These are phyloP conservation scores for Glarea lozoyensis DNA, from an alignment of 495 filamentous ascomycete species.

Conservation along the genomic window DNA sequence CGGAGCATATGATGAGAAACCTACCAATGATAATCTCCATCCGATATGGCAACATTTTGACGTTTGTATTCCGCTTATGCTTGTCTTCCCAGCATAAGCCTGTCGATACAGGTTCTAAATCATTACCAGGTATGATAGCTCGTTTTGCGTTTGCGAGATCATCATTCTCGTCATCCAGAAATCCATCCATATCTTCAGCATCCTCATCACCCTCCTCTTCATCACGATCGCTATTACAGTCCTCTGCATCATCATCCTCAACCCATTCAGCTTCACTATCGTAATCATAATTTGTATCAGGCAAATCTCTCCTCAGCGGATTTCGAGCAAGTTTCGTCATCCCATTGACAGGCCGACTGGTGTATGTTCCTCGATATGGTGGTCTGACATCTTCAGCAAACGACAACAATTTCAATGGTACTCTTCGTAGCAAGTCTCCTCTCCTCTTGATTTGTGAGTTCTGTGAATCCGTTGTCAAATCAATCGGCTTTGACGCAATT, in stretches of 20 bases:
- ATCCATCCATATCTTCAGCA: constrained; percentile 64
- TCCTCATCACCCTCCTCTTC: constrained; percentile 54
- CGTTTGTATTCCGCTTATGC: constrained; percentile 29
- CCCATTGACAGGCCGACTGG: constrained; percentile 40
- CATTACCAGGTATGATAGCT: constrained; percentile 40
- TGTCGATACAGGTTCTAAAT: constrained; percentile 65
- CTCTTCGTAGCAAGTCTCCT: constrained; percentile 44
- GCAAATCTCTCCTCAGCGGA: constrained; percentile 53
- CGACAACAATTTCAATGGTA: constrained; percentile 69
- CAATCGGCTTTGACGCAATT: constrained; percentile 22
- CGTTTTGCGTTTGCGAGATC: constrained; percentile 27
- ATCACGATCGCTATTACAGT: constrained; percentile 72
- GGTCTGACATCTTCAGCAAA: constrained; percentile 87
- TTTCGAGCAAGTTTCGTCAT: constrained; percentile 57
- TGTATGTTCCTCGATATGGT: constrained; percentile 81
- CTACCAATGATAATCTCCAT: constrained; percentile 68
- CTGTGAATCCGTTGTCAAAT: constrained; percentile 33
- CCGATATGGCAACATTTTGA: constrained; percentile 43
- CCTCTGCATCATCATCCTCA: constrained; percentile 67
- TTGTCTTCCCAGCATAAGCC: constrained; percentile 76
- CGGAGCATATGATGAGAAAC: constrained; percentile 13
- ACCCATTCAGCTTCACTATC: constrained; percentile 97
- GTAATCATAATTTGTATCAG: constrained; percentile 82
- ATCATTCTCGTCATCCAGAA: constrained; percentile 64
- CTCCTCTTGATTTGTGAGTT: constrained; percentile 33